Conservation (phyloP, 768 basidiomycete genomes). For the Suillus decipiens region DNA sequence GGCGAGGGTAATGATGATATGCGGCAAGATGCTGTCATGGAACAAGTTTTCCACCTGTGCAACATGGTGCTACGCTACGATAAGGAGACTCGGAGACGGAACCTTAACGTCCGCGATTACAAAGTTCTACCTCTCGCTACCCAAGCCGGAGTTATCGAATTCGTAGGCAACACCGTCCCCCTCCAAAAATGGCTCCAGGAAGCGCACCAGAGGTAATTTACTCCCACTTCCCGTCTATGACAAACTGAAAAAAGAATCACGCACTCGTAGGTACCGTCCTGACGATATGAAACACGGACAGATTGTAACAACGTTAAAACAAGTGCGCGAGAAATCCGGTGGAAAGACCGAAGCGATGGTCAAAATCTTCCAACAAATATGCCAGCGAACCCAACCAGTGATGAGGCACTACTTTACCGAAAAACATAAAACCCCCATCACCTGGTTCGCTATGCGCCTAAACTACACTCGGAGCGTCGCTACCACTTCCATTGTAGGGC, state of each 20-base stretch:
- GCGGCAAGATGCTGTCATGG: conserved; percentile 98
- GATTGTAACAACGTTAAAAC: conserved; percentile 30
- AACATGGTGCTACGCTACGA: conserved; percentile 77
- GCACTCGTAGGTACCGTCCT: conserved; percentile 60
- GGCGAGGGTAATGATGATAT: conserved; percentile 89
- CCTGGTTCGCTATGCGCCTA: conserved; percentile 91
- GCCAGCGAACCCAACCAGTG: conserved; percentile 68
- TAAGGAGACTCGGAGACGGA: conserved; percentile 71
- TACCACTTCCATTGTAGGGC: conserved; percentile 91
- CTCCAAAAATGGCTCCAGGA: conserved; percentile 59
- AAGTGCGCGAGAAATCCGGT: conserved; percentile 34
- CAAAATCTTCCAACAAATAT: conserved; percentile 39
- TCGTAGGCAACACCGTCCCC: conserved; percentile 77
- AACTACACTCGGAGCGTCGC: conserved; percentile 93
- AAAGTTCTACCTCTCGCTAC: conserved; percentile 84
- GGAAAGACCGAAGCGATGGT: conserved; percentile 33
- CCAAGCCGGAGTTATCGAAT: conserved; percentile 86
- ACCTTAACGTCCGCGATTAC: conserved; percentile 79
- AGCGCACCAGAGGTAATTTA: conserved; percentile 60
- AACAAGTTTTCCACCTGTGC: conserved; percentile 92
- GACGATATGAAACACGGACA: conserved; percentile 46
- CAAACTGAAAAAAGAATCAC: conserved; percentile 9
- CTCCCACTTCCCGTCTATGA: conserved; percentile 19
- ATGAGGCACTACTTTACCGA: conserved; percentile 96
- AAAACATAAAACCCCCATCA: conserved; percentile 80